These are phyloP conservation scores for Pythium plurisporium DNA, from an alignment of 352 stramenopile genomes.

Conservation along the genomic window DNA sequence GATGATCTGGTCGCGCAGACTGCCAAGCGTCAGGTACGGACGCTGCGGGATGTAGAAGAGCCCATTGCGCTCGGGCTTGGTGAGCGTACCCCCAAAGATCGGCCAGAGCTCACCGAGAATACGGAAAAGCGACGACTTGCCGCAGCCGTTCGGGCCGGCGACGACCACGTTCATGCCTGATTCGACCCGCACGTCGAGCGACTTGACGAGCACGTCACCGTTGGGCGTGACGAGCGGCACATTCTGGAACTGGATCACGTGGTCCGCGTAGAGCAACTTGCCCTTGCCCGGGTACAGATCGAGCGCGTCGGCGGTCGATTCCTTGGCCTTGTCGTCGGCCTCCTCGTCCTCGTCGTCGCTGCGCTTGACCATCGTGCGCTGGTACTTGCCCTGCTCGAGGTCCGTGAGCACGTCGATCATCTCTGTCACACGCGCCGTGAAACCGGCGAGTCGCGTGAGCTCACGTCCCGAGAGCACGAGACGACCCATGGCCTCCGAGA, in stretches of 20 bases:
- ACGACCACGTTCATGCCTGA: conserved; percentile 89
- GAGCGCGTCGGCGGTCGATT: conserved; percentile 40
- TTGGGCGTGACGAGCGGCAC: conserved; percentile 88
- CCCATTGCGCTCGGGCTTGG: conserved; percentile 72
- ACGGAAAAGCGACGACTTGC: conserved; percentile 87
- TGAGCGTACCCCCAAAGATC: conserved; percentile 68
- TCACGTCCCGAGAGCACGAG: conserved; percentile 84
- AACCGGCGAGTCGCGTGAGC: conserved; percentile 76
- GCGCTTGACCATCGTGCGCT: conserved; percentile 67
- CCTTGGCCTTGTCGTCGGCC: conserved; percentile 15
- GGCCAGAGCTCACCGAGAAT: conserved; percentile 87
- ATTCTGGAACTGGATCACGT: conserved; percentile 86
- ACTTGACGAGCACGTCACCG: conserved; percentile 80
- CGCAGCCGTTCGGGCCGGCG: conserved; percentile 76
- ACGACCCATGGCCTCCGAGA: conserved; percentile 79
- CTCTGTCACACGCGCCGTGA: conserved; percentile 69
- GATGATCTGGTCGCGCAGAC: conserved; percentile 86
- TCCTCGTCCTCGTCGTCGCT: conserved; percentile 28
- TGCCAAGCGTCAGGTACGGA: conserved; percentile 84
- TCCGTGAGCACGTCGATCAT: conserved; percentile 77
- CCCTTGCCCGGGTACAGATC: conserved; percentile 62
- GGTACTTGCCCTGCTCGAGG: conserved; percentile 59
- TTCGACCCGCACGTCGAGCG: conserved; percentile 79
- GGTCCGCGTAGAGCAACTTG: conserved; percentile 43
- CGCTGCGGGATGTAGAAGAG: conserved; percentile 91